Conservation (phyloP, 228 moss, liverwort and hornwort genomes). For the Sphagnum magellanicum region DNA sequence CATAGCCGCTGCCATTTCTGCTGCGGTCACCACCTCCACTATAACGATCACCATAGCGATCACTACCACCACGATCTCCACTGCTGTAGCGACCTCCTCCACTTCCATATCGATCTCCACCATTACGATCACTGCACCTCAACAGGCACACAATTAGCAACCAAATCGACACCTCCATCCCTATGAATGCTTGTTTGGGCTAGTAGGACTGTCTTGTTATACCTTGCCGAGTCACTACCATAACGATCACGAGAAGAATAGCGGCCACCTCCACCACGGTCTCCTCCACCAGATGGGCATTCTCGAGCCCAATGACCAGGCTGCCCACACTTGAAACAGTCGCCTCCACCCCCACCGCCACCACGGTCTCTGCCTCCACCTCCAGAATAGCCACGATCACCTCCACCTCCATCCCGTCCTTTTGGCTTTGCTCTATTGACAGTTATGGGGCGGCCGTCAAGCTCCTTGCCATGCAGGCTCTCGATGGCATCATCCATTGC, state of each 20-base stretch:
- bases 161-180: background rate
- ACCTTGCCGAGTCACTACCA: conserved; percentile 53
- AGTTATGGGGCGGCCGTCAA: conserved; percentile 72
- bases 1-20: conserved; percentile 73
- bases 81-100: conserved; percentile 79
- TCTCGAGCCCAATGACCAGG: conserved; percentile 99
- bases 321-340: conserved; percentile 97
- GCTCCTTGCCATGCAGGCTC: conserved; percentile 66
- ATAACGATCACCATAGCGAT: conserved; percentile 74
- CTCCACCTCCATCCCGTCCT: conserved; percentile 49
- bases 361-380: conserved; percentile 67
- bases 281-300: conserved; percentile 88
- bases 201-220: background rate
- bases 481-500: conserved; percentile 85
- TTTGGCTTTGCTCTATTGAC: conserved; percentile 83
- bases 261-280: conserved; percentile 69
- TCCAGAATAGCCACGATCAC: conserved; percentile 63
- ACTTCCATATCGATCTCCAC: conserved; percentile 35
- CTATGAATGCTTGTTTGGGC: conserved; percentile 11
- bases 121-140: conserved; percentile 45
- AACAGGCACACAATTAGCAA: background rate
- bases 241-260: conserved; percentile 90
- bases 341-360: conserved; percentile 55
- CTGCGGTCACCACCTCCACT: conserved; percentile 74
- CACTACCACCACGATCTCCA: conserved; percentile 69